Base-by-base conservation (phyloP, 176 grass and related monocot genomes). In the Secale cereale region DNA sequence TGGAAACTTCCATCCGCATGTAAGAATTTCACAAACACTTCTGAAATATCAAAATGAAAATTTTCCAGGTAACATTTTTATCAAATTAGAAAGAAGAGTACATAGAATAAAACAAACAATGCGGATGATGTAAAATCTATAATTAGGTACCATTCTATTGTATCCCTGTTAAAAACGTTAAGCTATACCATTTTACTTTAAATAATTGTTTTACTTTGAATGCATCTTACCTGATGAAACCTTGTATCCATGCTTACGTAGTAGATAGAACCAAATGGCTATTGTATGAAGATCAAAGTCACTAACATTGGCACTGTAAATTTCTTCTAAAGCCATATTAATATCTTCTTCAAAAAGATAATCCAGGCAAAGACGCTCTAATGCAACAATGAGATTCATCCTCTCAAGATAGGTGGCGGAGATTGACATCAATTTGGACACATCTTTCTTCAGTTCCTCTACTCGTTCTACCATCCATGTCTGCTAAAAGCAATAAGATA, bases 281-380 rank as follows among this genome's bases (percentile, higher is more conserved):
- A 20, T 35, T 9, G 77, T 79, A 19, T 45, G 77, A 45, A 79
- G 35, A 65, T 79, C 59, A 20, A 39, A 79, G 59, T 30, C 37
- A 28, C 16, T 79, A 60, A 45, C 5, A 62, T 45, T 29, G 37
- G 36, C 22, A 28, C 3, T 20, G 5, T 28, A 41, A 29, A 65
- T 79, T 65, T 65, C 23, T 5, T 3, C 4, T 13, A 79, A 41
- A 39, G 6, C 10, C 28, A 4, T 13, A 79, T 79, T 40, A 29
- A 65, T 79, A 59, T 79, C 59, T 5, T 40, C 27, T 45, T 79
- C 36, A 7, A 65, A 79, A 45, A 79, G 76, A 64, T 79, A 26
- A 28, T 43, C 26, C 17, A 79, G 0, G 15, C 77, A 79, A 3
- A 79, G 59, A 4, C 59, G 77, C 8, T 43, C 77, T 39, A 79